These are phyloP conservation scores for Fusarium pseudoanthophilum DNA, from an alignment of 2,329 filamentous ascomycete genomes.

Conservation along the genomic window DNA sequence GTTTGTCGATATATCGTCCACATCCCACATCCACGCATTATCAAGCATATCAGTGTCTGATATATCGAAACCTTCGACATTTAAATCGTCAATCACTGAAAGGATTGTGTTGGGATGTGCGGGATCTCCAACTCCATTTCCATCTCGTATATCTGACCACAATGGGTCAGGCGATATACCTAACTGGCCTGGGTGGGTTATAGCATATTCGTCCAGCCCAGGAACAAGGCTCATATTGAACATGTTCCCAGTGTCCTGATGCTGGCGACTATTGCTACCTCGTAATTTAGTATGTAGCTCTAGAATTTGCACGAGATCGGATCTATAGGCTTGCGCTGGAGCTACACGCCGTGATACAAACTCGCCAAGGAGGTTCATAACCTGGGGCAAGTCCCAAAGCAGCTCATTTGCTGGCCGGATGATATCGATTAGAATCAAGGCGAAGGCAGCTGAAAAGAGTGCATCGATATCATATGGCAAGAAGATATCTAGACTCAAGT, in stretches of 20 bases:
- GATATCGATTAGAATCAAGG: constrained; percentile 33
- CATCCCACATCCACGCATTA: constrained; percentile 29
- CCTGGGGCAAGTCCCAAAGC: constrained; percentile 36
- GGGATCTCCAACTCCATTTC: background rate
- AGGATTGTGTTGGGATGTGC: constrained; percentile 21
- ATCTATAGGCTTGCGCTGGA: constrained; percentile 31
- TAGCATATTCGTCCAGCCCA: constrained; percentile 18
- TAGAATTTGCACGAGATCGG: constrained; percentile 29
- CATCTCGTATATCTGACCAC: constrained; percentile 25
- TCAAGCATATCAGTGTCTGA: constrained; percentile 23
- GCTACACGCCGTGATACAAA: constrained; percentile 31
- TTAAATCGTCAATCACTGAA: constrained; percentile 32
- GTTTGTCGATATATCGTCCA: background rate
- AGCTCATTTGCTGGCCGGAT: constrained; percentile 32
- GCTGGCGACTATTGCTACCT: background rate
- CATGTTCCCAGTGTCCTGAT: background rate
- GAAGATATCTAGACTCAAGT: constrained; percentile 25
- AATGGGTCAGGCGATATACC: constrained; percentile 29
- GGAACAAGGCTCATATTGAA: background rate
- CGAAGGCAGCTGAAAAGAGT: constrained; percentile 34
- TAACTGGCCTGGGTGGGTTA: constrained; percentile 2
- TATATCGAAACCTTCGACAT: constrained; percentile 5
- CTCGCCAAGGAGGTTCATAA: constrained; percentile 30
- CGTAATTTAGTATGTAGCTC: constrained; percentile 30
- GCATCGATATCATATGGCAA: constrained; percentile 37